phyloP scores from a whole-genome alignment of 371 early-diverging fungal genomes.

The Mucor racemosus region DNA sequence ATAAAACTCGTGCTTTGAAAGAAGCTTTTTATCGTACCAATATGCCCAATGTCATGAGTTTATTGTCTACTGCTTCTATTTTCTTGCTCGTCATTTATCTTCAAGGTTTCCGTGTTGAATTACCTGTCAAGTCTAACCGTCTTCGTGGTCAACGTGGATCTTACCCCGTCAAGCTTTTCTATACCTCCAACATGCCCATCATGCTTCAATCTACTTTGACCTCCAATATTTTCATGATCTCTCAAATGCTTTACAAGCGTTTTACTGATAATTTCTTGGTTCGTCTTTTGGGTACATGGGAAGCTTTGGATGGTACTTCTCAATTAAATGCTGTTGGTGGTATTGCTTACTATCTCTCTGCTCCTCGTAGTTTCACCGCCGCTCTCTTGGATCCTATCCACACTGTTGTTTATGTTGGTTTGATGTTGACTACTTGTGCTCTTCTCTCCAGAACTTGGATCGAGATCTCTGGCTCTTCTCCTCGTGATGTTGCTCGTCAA shows the following conservation, averaged over 20 bases:
- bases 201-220: conserved; percentile 99
- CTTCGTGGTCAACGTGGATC: conserved; percentile 97
- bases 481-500: conserved; percentile 97
- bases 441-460: conserved; percentile 99
- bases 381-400: conserved; percentile 95
- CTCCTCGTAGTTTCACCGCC: conserved; percentile 90
- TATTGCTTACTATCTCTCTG: conserved; percentile 98
- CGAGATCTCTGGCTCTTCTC: conserved; percentile 97
- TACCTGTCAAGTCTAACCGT: conserved; percentile 97
- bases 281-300: conserved; percentile 98
- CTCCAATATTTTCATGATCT: conserved; percentile 97
- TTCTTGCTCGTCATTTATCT: conserved; percentile 99
- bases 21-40: conserved; percentile 98
- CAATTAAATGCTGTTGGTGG: conserved; percentile 96
- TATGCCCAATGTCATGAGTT: conserved; percentile 97
- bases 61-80: conserved; percentile 92
- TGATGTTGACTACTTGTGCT: conserved; percentile 97
- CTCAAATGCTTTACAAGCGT: conserved; percentile 96
- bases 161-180: conserved; percentile 99
- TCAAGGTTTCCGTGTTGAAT: conserved; percentile 99
- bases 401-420: conserved; percentile 91
- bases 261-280: conserved; percentile 97
- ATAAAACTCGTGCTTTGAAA: conserved; percentile 98
- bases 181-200: conserved; percentile 99
- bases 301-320: conserved; percentile 87